These are phyloP conservation scores for Lagerstroemia speciosa DNA, from an alignment of 345 rosid genomes.

Conservation along the genomic window DNA sequence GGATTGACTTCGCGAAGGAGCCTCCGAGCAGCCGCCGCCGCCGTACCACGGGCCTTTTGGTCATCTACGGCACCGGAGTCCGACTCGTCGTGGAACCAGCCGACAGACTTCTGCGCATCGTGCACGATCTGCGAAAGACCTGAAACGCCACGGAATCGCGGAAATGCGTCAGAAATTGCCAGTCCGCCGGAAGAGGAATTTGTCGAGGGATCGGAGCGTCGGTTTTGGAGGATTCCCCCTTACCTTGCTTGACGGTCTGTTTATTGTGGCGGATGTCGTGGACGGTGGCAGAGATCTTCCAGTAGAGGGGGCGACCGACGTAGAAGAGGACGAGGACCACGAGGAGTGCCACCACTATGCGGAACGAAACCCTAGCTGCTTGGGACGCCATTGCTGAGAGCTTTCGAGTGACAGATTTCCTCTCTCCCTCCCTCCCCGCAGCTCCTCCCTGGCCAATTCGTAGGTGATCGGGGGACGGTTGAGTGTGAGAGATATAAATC, in stretches of 20 bases:
- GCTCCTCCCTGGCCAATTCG: neutral
- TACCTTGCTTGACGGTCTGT: slow-evolving; percentile 68
- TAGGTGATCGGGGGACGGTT: neutral
- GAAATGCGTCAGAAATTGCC: too few relatives aligned
- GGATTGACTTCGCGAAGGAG: slow-evolving; percentile 19
- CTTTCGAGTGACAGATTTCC: neutral
- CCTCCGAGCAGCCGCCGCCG: too few relatives aligned
- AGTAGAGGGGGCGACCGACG: too few relatives aligned
- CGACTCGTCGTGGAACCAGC: slow-evolving; percentile 67
- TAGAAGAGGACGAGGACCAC: slow-evolving; percentile 26
- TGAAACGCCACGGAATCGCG: too few relatives aligned
- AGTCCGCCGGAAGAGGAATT: too few relatives aligned
- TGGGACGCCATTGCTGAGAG: slow-evolving; percentile 20
- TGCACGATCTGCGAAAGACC: too few relatives aligned
- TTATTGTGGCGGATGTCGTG: slow-evolving; percentile 82
- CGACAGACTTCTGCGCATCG: too few relatives aligned
- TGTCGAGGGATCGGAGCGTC: too few relatives aligned
- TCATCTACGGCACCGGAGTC: slow-evolving; percentile 31
- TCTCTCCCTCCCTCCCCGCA: neutral
- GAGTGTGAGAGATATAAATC: too few relatives aligned
- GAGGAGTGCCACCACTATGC: slow-evolving; percentile 22
- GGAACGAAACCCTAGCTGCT: slow-evolving; percentile 32
- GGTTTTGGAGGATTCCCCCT: neutral
- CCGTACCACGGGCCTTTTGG: slow-evolving; percentile 12
- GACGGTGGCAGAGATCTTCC: slow-evolving; percentile 79